Percentiles rank a stretch among this genome's conserved stretches.
phyloP scores from a whole-genome alignment of 2,329 filamentous ascomycete species.

The Xylariaceae sp. region DNA sequence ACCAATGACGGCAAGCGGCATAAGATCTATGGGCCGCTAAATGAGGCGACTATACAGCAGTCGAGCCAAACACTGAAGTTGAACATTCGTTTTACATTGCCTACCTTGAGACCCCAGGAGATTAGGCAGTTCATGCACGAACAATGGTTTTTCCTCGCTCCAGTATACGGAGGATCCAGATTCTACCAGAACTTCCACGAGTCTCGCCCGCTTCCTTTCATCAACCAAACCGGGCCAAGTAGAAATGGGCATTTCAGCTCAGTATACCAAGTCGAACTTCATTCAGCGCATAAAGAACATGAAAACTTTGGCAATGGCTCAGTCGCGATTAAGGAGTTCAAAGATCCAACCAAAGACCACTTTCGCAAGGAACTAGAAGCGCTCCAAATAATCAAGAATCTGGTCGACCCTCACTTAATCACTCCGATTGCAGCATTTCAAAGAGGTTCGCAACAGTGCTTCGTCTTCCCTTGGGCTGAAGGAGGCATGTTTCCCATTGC shows the following conservation, averaged over 20 bases:
- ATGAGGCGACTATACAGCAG: background rate
- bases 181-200: constrained; percentile 1
- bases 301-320: background rate
- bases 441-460: background rate
- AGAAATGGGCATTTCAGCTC: constrained; percentile 3
- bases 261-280: constrained; percentile 8
- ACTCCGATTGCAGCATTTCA: constrained; percentile 10
- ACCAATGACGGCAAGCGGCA: background rate
- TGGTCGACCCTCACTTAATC: constrained; percentile 10
- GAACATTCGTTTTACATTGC: background rate
- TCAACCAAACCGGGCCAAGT: background rate
- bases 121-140: background rate
- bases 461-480: constrained; percentile 18
- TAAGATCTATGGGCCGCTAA: background rate
- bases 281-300: constrained; percentile 1
- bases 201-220: constrained; percentile 1
- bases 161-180: background rate
- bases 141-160: constrained; percentile 10
- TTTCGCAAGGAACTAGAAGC: constrained; percentile 5
- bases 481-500: constrained; percentile 8
- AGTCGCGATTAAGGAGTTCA: constrained; percentile 8
- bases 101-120: background rate
- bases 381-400: background rate
- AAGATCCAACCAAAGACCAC: background rate
- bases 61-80: background rate